These are phyloP conservation scores for Collybia mongolica DNA, from an alignment of 768 basidiomycete species.

Conservation along the genomic window DNA sequence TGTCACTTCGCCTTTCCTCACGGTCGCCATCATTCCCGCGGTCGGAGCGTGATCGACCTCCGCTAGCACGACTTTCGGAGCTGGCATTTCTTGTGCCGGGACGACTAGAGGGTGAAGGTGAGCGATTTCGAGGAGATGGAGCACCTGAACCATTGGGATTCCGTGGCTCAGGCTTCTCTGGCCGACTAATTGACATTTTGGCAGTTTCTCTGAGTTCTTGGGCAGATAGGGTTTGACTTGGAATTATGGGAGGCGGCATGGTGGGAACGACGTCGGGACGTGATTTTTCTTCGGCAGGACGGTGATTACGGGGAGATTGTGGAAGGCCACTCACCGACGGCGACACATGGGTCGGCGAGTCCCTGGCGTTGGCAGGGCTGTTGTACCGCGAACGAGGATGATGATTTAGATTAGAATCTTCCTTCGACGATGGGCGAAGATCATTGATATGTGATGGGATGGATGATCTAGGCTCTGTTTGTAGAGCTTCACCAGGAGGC, in stretches of 20 bases:
- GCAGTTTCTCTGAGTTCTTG: conserved; percentile 82
- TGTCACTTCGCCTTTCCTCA: conserved; percentile 56
- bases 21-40: conserved; percentile 39
- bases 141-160: conserved; percentile 50
- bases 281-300: conserved; percentile 38
- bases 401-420: conserved; percentile 15
- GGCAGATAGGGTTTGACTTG: conserved; percentile 76
- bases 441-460: conserved; percentile 16
- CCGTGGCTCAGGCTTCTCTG: conserved; percentile 46
- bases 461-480: conserved; percentile 10
- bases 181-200: conserved; percentile 57
- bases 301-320: conserved; percentile 37
- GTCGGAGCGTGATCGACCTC: conserved; percentile 57
- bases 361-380: conserved; percentile 21
- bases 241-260: conserved; percentile 79
- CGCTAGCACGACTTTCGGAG: conserved; percentile 70
- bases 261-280: conserved; percentile 37
- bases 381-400: conserved; percentile 21
- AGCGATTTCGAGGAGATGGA: conserved; percentile 62
- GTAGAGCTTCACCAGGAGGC: conserved; percentile 14
- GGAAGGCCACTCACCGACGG: conserved; percentile 24
- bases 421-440: conserved; percentile 17
- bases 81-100: conserved; percentile 72
- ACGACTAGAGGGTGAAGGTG: conserved; percentile 62
- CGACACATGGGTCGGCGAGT: conserved; percentile 15